Evolutionary conservation across 371 early-diverging fungal species (phyloP).

Genomic region (Zychaea mexicana): DNA sequence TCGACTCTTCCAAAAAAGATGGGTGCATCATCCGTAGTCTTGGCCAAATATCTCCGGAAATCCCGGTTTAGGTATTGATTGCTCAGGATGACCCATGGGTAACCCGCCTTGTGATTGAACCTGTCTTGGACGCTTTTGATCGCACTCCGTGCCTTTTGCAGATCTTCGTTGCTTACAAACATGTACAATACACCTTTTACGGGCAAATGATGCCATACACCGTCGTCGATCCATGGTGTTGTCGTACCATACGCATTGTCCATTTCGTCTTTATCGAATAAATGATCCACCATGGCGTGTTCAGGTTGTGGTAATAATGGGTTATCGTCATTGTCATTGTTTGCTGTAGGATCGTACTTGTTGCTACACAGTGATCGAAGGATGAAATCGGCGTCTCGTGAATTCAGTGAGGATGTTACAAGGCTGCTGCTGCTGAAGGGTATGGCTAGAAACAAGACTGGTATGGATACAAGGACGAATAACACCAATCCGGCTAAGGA

Average conservation of each 20-base stretch:
- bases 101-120: constrained; percentile 43
- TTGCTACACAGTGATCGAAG: background rate
- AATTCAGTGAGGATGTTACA: no score
- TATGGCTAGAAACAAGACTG: background rate
- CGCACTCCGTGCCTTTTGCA: constrained; percentile 31
- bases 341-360: background rate
- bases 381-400: background rate
- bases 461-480: background rate
- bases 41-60: constrained; percentile 28
- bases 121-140: constrained; percentile 49
- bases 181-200: constrained; percentile 43
- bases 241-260: background rate
- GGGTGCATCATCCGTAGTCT: constrained; percentile 24
- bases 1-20: constrained; percentile 50
- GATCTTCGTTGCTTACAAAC: constrained; percentile 35
- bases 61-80: constrained; percentile 36
- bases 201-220: constrained; percentile 29
- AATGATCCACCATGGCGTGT: background rate
- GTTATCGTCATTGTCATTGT: background rate
- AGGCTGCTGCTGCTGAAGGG: no score
- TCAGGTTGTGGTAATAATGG: background rate
- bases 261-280: background rate
- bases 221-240: constrained; percentile 10
- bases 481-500: background rate
- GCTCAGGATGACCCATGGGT: constrained; percentile 55